These are phyloP conservation scores for Cryptosporidium ubiquitum DNA, from an alignment of 169 alveolate species.

Conservation along the genomic window DNA sequence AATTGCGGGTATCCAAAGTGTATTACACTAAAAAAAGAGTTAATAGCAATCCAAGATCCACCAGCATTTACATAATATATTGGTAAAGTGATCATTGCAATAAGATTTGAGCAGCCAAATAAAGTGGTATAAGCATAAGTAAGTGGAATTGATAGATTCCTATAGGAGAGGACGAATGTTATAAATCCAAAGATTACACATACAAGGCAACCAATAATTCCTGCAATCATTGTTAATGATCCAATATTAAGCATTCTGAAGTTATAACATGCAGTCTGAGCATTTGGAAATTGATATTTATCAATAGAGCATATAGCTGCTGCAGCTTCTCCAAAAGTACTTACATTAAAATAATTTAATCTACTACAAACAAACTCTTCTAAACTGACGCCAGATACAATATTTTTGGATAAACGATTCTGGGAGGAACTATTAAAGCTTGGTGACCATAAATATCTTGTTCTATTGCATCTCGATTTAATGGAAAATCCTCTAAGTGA, in stretches of 20 bases:
- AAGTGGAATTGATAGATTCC: conserved; percentile 14
- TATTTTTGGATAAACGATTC: neutral
- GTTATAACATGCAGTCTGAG: conserved; percentile 59
- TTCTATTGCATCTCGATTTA: conserved; percentile 35
- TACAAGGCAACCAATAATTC: conserved; percentile 45
- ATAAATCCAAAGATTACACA: conserved; percentile 63
- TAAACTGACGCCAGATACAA: neutral
- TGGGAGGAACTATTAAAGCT: neutral
- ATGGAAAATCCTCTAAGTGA: conserved; percentile 54
- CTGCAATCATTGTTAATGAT: conserved; percentile 62
- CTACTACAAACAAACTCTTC: conserved; percentile 51
- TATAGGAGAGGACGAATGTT: conserved; percentile 17
- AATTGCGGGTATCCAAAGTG: conserved; percentile 65
- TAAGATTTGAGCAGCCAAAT: conserved; percentile 65
- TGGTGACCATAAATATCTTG: neutral
- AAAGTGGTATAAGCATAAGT: conserved; percentile 65
- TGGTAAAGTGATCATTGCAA: conserved; percentile 58
- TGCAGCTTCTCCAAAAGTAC: conserved; percentile 55
- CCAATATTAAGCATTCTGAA: conserved; percentile 70
- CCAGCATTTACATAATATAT: conserved; percentile 73
- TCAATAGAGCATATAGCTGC: conserved; percentile 39
- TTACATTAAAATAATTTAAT: conserved; percentile 35
- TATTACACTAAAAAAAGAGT: conserved; percentile 60
- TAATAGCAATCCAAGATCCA: conserved; percentile 72
- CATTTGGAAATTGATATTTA: conserved; percentile 53